These are phyloP conservation scores for Pythium sp. DNA, from an alignment of 352 stramenopile species.

Conservation along the genomic window DNA sequence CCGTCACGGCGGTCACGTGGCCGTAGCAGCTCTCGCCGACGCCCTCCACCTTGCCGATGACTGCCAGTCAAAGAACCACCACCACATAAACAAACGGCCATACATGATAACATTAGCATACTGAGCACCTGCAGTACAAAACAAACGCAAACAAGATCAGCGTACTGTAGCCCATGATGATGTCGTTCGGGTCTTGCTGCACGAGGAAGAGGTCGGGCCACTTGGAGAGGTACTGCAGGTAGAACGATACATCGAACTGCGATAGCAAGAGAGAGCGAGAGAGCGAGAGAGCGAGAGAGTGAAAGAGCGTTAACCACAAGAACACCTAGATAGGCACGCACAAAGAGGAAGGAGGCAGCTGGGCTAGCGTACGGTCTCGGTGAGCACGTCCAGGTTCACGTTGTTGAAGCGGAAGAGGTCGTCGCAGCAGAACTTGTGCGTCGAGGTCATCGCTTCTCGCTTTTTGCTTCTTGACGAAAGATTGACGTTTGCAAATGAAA, in stretches of 20 bases:
- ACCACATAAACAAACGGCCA: background rate
- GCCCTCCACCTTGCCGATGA: conserved; percentile 96
- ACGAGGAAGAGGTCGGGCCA: conserved; percentile 98
- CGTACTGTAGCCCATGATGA: conserved; percentile 95
- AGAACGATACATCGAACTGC: conserved; percentile 97
- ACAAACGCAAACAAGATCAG: background rate
- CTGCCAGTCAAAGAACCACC: conserved; percentile 30
- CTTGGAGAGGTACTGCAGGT: conserved; percentile 96
- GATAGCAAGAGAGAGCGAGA: background rate
- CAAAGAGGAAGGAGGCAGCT: background rate
- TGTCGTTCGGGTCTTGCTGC: conserved; percentile 90
- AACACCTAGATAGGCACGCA: background rate
- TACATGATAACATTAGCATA: too few species aligned
- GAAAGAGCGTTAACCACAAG: background rate
- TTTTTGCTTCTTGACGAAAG: too few species aligned
- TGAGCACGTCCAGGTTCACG: conserved; percentile 97
- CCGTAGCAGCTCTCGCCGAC: conserved; percentile 95
- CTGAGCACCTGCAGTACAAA: too few species aligned
- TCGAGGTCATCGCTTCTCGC: conserved; percentile 89
- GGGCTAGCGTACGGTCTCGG: conserved; percentile 80
- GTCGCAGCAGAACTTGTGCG: conserved; percentile 94
- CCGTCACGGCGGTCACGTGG: conserved; percentile 97
- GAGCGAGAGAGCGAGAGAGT: background rate
- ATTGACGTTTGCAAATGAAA: too few species aligned
- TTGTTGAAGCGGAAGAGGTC: conserved; percentile 99